Conservation (phyloP, 352 stramenopile genomes). For the Phytopythium boreale region DNA sequence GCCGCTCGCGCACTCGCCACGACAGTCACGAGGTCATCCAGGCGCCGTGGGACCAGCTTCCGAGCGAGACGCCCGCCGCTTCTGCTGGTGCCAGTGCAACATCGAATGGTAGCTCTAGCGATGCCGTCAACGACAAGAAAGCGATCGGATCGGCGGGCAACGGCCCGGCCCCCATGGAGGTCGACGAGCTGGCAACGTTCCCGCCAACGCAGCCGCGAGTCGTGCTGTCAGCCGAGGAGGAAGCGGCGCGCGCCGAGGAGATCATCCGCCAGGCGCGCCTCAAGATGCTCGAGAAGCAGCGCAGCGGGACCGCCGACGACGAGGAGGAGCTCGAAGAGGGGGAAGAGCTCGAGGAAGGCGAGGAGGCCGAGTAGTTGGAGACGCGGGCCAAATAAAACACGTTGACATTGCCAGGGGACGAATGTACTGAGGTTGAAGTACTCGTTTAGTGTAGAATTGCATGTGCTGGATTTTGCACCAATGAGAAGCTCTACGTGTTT, state of each 20-base stretch:
- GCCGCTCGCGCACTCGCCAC: conserved; percentile 18
- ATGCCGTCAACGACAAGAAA: background rate
- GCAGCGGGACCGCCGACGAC: conserved; percentile 11
- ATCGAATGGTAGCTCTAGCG: background rate
- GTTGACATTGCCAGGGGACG: background rate
- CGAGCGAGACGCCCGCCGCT: background rate
- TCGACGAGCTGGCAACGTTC: conserved; percentile 11
- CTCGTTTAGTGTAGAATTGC: background rate
- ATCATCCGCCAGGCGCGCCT: conserved; percentile 67
- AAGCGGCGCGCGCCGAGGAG: conserved; percentile 53
- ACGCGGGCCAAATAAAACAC: background rate
- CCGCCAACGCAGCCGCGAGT: conserved; percentile 15
- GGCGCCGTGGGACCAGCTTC: conserved; percentile 1
- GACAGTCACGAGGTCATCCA: conserved; percentile 2
- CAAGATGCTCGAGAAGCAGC: conserved; percentile 48
- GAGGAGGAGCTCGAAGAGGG: conserved; percentile 63
- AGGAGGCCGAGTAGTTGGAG: conserved; percentile 21
- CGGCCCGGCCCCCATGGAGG: conserved; percentile 5
- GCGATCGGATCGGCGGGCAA: background rate
- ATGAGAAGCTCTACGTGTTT: background rate
- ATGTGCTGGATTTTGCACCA: background rate
- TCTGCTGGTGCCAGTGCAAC: background rate
- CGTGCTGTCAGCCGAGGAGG: conserved; percentile 34
- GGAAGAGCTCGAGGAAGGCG: conserved; percentile 45
- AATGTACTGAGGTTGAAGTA: conserved; percentile 1